Percentiles rank a stretch among this genome's conserved stretches.
phyloP scores from a whole-genome alignment of 2,329 filamentous ascomycete species.

The Aspergillus neoniger region DNA sequence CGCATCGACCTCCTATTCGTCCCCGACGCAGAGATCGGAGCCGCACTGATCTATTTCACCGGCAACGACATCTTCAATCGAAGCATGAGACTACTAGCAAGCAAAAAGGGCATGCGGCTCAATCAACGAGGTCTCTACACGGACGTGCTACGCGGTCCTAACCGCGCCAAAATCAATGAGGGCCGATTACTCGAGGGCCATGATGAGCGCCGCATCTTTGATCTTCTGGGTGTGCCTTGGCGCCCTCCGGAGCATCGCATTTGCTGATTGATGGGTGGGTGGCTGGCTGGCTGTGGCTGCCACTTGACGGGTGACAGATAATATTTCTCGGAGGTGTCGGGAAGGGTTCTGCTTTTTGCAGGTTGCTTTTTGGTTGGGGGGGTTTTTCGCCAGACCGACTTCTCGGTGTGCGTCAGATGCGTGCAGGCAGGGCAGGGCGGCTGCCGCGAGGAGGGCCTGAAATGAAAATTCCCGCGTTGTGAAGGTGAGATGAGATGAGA shows the following conservation, averaged over 20 bases:
- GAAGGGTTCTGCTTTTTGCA: not conserved
- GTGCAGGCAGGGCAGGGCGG: not conserved
- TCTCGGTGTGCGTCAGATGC: slow-evolving; percentile 14
- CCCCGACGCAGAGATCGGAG: slow-evolving; percentile 75
- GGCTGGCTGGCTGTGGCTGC: not conserved
- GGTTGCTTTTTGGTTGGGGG: slow-evolving; percentile 2
- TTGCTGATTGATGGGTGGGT: slow-evolving; percentile 54
- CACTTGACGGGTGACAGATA: slow-evolving; percentile 15
- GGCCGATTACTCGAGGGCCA: slow-evolving; percentile 23
- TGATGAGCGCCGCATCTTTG: slow-evolving; percentile 23
- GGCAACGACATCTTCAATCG: slow-evolving; percentile 95
- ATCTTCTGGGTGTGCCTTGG: slow-evolving; percentile 53
- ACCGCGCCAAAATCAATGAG: slow-evolving; percentile 18
- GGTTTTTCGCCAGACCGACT: slow-evolving; percentile 15
- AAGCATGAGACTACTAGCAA: slow-evolving; percentile 76
- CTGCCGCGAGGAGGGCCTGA: slow-evolving; percentile 1
- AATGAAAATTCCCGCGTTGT: slow-evolving; percentile 1
- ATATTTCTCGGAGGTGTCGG: slow-evolving; percentile 10
- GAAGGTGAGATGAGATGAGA: not conserved
- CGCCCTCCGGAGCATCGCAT: slow-evolving; percentile 74
- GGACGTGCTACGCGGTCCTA: slow-evolving; percentile 52
- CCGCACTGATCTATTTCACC: slow-evolving; percentile 90
- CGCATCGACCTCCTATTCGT: slow-evolving; percentile 84
- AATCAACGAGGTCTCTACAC: slow-evolving; percentile 81
- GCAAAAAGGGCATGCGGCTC: slow-evolving; percentile 77